phyloP scores from a whole-genome alignment of 2,329 filamentous ascomycete species.

The Talaromyces sp. region DNA sequence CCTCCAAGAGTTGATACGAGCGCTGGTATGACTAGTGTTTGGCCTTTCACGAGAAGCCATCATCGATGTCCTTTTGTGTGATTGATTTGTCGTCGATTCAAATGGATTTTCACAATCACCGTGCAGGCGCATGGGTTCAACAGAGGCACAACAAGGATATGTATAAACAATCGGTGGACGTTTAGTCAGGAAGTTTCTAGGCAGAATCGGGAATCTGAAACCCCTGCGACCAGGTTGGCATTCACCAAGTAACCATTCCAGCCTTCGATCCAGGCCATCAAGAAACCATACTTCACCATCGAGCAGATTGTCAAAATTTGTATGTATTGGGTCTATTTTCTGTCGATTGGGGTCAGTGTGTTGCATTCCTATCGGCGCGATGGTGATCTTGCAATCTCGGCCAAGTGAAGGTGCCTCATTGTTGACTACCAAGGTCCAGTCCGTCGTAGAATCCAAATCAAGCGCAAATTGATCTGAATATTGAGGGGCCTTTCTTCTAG shows the following conservation, averaged over 20 bases:
- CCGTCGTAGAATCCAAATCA: background rate
- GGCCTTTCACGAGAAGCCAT: background rate
- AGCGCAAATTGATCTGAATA: background rate
- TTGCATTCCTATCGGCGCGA: background rate
- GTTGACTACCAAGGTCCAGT: background rate
- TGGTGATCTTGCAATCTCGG: background rate
- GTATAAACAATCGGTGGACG: conserved; percentile 37
- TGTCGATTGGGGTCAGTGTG: background rate
- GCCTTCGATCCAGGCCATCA: conserved; percentile 29
- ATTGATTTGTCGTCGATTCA: background rate
- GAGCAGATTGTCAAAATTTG: conserved; percentile 6
- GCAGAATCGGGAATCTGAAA: conserved; percentile 34
- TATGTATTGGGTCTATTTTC: background rate
- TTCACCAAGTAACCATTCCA: conserved; percentile 35
- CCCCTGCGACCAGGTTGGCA: conserved; percentile 34
- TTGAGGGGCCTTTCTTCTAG: background rate
- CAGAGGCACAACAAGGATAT: conserved; percentile 31
- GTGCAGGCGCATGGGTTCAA: conserved; percentile 23
- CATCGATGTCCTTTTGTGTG: background rate
- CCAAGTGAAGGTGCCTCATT: background rate
- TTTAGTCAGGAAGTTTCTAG: conserved; percentile 39
- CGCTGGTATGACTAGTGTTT: background rate
- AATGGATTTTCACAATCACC: conserved; percentile 33
- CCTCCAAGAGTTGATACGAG: conserved; percentile 34
- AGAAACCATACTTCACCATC: conserved; percentile 34